These are phyloP conservation scores for Hygrocybe coccinea DNA, from an alignment of 768 basidiomycete species.

Conservation along the genomic window DNA sequence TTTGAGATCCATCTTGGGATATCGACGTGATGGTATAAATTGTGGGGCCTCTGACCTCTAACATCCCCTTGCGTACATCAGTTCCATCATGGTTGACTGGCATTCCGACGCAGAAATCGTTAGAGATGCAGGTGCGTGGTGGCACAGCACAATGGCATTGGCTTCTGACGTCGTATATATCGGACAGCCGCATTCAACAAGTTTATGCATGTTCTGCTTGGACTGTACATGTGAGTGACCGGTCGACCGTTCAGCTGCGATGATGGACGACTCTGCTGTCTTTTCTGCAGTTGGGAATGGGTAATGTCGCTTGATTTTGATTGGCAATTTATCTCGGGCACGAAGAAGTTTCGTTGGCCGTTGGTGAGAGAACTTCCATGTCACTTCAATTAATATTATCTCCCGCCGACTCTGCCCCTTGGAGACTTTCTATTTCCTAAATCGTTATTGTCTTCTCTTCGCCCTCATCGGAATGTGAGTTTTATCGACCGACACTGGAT, in stretches of 20 bases:
- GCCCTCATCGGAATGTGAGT: constrained; percentile 68
- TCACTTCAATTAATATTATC: not conserved
- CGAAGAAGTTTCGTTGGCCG: constrained; percentile 61
- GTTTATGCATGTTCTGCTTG: constrained; percentile 54
- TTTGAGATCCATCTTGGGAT: no score
- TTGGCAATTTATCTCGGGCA: constrained; percentile 54
- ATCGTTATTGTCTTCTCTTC: constrained; percentile 60
- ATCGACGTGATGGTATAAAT: not conserved
- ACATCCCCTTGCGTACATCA: not conserved
- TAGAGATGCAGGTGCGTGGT: constrained; percentile 42
- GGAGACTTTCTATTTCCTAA: constrained; percentile 65
- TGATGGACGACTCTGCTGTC: not conserved
- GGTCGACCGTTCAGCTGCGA: not conserved
- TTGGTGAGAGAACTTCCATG: constrained; percentile 39
- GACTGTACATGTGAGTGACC: constrained; percentile 47
- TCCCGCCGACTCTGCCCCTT: not conserved
- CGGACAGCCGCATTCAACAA: constrained; percentile 43
- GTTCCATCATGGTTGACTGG: constrained; percentile 53
- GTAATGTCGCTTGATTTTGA: constrained; percentile 58
- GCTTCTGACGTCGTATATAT: not conserved
- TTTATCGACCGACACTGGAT: constrained; percentile 1
- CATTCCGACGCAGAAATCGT: constrained; percentile 42
- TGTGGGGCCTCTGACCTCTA: not conserved
- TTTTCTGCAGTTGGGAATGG: constrained; percentile 52
- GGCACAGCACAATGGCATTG: not conserved